Base-by-base conservation (phyloP, 257 asterid species). In the Rhazya stricta region DNA sequence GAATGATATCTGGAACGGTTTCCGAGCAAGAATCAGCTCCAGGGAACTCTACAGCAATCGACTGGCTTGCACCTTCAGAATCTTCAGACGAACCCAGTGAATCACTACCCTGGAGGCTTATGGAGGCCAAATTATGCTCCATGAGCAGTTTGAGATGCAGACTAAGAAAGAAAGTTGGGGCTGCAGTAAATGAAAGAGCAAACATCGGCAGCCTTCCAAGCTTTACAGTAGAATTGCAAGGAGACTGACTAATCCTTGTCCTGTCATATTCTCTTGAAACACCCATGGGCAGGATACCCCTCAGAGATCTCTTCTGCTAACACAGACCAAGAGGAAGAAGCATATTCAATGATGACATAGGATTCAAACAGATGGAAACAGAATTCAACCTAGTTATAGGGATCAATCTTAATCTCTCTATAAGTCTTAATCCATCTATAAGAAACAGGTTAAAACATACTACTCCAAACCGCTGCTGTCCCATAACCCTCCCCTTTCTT, bases 241-340 rank as follows among this genome's bases (percentile, higher is more conserved):
- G 78, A 72, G 89, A 72, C 43, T 51, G 85, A 57, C 67, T 74
- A 74, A 63, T 75, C 78, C 82, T 81, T 72, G 78, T 72, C 68
- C 76, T 84, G 61, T 67, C 76, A 73, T 84, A 83, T 77, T 87
- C 93, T 80, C 79, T 82, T 18, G 88, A 74, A 74, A 79, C 76
- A 81, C 89, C 89, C 81, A 74, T 70, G 15, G 97, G 90, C 81
- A 86, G 76, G 77, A 83, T 58, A 73, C 85, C 83, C 53, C 60
- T 76, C 79, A 75, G 78, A 74, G 53, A 58, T 79, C 83, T 85
- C 85, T 78, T 87, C 86, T 78, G 83, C 79, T 79, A 82, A 76
- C 78, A 84, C 90, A 83, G 84, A 74, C 76, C 39, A 61, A 80
- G 61, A 84, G 60, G 77, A 62, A 71, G 57, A 73, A 34, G 62